These are phyloP conservation scores for Grosmannia clavigera DNA, from an alignment of 2,329 filamentous ascomycete genomes.

Conservation along the genomic window DNA sequence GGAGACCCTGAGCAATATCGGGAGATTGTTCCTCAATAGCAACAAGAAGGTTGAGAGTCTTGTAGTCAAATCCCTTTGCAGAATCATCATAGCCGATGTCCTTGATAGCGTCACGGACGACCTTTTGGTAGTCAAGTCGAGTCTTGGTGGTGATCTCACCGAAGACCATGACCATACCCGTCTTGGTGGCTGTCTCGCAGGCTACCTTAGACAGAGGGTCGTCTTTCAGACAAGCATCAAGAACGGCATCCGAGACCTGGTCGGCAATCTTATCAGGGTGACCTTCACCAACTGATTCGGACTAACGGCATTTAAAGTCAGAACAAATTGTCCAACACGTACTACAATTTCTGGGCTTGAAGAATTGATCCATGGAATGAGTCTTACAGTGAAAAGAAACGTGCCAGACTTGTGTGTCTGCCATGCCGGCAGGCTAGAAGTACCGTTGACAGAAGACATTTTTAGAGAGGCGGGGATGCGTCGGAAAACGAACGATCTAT, in stretches of 20 bases:
- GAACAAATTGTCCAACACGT: neutral
- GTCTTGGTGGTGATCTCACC: conserved; percentile 98
- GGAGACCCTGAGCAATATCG: conserved; percentile 97
- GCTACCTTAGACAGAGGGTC: conserved; percentile 98
- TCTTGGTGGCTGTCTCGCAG: conserved; percentile 99
- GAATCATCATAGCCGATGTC: conserved; percentile 98
- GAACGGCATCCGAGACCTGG: conserved; percentile 95
- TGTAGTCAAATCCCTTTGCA: conserved; percentile 98
- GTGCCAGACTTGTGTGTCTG: conserved; percentile 50
- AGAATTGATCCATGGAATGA: neutral
- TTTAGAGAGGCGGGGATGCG: neutral
- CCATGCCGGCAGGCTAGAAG: conserved; percentile 20
- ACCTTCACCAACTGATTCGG: conserved; percentile 79
- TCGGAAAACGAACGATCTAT: neutral
- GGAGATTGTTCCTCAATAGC: conserved; percentile 99
- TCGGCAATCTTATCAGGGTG: conserved; percentile 97
- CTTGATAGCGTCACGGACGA: conserved; percentile 90
- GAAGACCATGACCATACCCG: conserved; percentile 98
- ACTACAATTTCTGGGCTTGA: neutral
- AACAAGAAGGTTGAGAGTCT: conserved; percentile 96
- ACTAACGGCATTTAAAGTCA: conserved; percentile 29
- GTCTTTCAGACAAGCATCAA: conserved; percentile 91
- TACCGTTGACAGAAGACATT: conserved; percentile 29
- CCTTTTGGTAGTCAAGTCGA: conserved; percentile 92
- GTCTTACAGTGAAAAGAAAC: conserved; percentile 69